Base-by-base conservation (phyloP, 1,139 yeast species). In the Debaryomyces sp. region DNA sequence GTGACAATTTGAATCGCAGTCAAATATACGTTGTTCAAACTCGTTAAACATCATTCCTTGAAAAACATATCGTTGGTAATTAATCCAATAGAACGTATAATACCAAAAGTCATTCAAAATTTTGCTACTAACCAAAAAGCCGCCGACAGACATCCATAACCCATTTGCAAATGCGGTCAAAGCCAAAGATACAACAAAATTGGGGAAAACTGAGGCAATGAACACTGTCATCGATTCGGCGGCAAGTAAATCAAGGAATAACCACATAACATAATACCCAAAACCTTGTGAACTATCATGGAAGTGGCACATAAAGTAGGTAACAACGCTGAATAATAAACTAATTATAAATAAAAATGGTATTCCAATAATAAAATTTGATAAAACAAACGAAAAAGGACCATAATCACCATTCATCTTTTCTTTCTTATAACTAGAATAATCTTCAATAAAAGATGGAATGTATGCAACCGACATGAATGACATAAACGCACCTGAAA, bases 111-210 rank as follows among this genome's bases (percentile, higher is more conserved):
- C 61, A 49, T 72, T 72, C 50, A 73, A 62, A 15, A 69, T 57
- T n/a, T 56, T 61, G 17, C 65, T 54, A 7, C 68, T 57, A 3
- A 73, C 77, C 45, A 70, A 54, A 44, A 70, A 70, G 5, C 78
- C 77, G 34, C 76, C 77, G 9, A 73, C 76, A 10, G 72, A 66
- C 73, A 72, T 75, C 75, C 78, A 75, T 43, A 75, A 63, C 6
- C 77, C 76, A 51, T 73, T 72, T 32, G 70, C 62, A 54, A 72
- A 72, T 2, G 77, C 77, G 1, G 74, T 68, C 17, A 71, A 54
- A 1, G 77, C 75, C 48, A 72, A 61, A 4, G 76, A 62, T 41
- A 69, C 66, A 8, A 72, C 77, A 53, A 71, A 72, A 27, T 64
- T 60, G 5, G 77, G 76, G 48, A 67, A 59, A 8, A 69, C 13